Conservation (phyloP, 306 rosid species). For the Rosa chinensis region DNA sequence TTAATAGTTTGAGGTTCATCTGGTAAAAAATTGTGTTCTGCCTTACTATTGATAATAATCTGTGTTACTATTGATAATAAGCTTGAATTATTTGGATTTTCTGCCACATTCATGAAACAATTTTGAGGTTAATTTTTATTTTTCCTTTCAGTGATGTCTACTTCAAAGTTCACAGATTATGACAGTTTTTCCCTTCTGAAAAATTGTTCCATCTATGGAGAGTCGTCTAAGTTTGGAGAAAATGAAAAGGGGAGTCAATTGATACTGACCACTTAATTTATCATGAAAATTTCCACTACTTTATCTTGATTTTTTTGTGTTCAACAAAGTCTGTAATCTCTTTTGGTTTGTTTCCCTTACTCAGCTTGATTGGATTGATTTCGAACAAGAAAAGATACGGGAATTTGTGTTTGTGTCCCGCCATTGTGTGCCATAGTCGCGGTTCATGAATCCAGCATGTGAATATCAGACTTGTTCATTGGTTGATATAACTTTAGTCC, state of each 20-base stretch:
- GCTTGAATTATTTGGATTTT: background rate
- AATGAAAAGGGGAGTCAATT: background rate
- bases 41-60: background rate
- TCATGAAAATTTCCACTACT: background rate
- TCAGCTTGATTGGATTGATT: background rate
- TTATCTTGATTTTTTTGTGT: background rate
- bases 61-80: background rate
- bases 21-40: background rate
- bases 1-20: background rate
- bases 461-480: too few species aligned
- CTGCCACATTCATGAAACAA: background rate
- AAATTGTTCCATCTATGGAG: too few species aligned
- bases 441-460: too few species aligned
- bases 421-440: too few species aligned
- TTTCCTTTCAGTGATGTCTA: background rate
- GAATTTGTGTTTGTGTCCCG: too few species aligned
- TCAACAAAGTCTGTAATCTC: background rate
- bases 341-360: background rate
- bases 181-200: background rate
- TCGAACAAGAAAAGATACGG: too few species aligned
- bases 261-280: background rate
- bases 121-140: background rate
- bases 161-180: background rate
- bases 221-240: background rate
- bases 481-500: too few species aligned